phyloP scores from a whole-genome alignment of 2,329 filamentous ascomycete genomes.

The Pestalotiopsis sp. region DNA sequence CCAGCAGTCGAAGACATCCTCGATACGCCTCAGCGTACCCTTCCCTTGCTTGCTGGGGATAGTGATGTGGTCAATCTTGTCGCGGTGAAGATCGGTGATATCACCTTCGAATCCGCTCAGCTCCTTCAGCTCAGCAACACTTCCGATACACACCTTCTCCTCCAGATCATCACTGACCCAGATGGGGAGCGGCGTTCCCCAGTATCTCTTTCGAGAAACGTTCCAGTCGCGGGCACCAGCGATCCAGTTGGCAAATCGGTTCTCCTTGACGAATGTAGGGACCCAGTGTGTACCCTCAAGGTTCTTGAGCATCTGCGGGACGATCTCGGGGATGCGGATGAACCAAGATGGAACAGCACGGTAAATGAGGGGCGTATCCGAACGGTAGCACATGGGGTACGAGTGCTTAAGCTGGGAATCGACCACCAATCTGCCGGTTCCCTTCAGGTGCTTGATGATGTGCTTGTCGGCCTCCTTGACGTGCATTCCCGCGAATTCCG shows the following conservation, averaged over 20 bases:
- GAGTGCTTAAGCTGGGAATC: slow-evolving; percentile 89
- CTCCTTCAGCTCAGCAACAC: slow-evolving; percentile 79
- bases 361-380: slow-evolving; percentile 94
- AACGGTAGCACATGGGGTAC: slow-evolving; percentile 91
- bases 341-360: slow-evolving; percentile 94
- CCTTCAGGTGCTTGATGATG: slow-evolving; percentile 88
- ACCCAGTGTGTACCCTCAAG: slow-evolving; percentile 93
- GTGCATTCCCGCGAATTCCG: slow-evolving; percentile 82
- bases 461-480: slow-evolving; percentile 92
- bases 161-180: slow-evolving; percentile 91
- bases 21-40: slow-evolving; percentile 75
- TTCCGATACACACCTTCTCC: slow-evolving; percentile 85
- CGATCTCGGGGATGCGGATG: slow-evolving; percentile 80
- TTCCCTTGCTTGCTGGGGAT: slow-evolving; percentile 90
- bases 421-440: slow-evolving; percentile 73
- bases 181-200: slow-evolving; percentile 89
- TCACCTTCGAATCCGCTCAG: slow-evolving; percentile 86
- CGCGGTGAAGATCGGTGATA: slow-evolving; percentile 83
- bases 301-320: slow-evolving; percentile 87
- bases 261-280: slow-evolving; percentile 86
- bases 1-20: slow-evolving; percentile 96
- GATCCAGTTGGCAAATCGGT: slow-evolving; percentile 90
- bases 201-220: slow-evolving; percentile 89
- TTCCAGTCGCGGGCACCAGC: slow-evolving; percentile 93
- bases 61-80: slow-evolving; percentile 91